Conservation (phyloP, 2,329 filamentous ascomycete genomes). For the Zymoseptoria crescenta region DNA sequence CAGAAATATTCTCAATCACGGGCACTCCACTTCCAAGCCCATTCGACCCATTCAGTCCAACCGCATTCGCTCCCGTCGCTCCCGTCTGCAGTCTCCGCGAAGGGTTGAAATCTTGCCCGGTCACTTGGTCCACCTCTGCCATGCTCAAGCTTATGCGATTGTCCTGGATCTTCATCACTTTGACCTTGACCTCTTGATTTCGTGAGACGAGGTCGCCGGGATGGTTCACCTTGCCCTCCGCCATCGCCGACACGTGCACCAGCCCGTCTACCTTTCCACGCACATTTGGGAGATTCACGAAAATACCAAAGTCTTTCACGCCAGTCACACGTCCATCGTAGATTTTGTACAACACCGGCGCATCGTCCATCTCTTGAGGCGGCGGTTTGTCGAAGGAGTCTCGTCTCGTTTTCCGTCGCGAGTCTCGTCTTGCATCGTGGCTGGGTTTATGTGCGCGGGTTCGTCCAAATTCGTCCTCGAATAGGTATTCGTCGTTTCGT, state of each 20-base stretch:
- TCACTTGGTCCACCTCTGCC: conserved; percentile 92
- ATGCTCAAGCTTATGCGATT: conserved; percentile 81
- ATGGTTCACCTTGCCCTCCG: conserved; percentile 80
- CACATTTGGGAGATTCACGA: conserved; percentile 85
- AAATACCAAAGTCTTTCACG: conserved; percentile 90
- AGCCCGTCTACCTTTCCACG: conserved; percentile 84
- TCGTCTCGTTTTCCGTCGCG: conserved; percentile 41
- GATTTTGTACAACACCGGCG: conserved; percentile 73
- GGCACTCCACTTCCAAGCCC: conserved; percentile 43
- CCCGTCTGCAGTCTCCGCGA: conserved; percentile 72
- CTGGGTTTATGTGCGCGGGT: conserved; percentile 36
- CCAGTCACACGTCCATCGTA: conserved; percentile 87
- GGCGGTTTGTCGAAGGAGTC: conserved; percentile 60
- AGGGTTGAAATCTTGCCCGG: conserved; percentile 74
- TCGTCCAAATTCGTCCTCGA: conserved; percentile 53
- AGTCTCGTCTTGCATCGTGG: conserved; percentile 30
- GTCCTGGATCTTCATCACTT: conserved; percentile 79
- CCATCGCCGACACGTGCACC: conserved; percentile 86
- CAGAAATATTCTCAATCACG: conserved; percentile 49
- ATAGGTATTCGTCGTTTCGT: conserved; percentile 44
- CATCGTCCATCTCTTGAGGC: conserved; percentile 68
- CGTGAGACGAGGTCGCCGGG: conserved; percentile 77
- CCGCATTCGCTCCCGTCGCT: conserved; percentile 83
- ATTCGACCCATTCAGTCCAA: conserved; percentile 61
- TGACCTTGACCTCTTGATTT: conserved; percentile 83